phyloP scores from a whole-genome alignment of 2,329 filamentous ascomycete genomes.

The Didymella sp. region DNA sequence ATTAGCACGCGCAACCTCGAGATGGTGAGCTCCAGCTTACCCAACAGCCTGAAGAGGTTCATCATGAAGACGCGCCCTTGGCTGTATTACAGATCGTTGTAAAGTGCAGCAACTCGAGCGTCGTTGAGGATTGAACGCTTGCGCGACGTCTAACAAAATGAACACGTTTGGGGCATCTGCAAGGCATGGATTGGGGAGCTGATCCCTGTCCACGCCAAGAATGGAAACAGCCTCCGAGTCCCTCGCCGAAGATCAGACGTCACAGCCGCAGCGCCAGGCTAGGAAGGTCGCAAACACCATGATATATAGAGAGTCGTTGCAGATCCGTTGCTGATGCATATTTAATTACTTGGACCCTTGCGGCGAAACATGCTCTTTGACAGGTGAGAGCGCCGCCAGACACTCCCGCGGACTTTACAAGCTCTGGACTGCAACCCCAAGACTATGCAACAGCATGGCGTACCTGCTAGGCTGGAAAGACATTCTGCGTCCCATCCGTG shows the following conservation, averaged over 20 bases:
- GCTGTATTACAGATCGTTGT: slow-evolving; percentile 26
- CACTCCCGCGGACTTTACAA: slow-evolving; percentile 1
- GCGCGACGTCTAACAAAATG: slow-evolving; percentile 40
- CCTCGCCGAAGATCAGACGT: slow-evolving; percentile 30
- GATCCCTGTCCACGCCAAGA: slow-evolving; percentile 37
- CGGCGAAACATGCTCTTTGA: background rate
- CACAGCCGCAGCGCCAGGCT: slow-evolving; percentile 19
- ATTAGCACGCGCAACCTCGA: slow-evolving; percentile 36
- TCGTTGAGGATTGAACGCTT: slow-evolving; percentile 17
- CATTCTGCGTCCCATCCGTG: slow-evolving; percentile 49
- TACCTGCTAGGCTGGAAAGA: slow-evolving; percentile 48
- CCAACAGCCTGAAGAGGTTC: slow-evolving; percentile 74
- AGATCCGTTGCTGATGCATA: background rate
- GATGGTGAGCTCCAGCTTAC: slow-evolving; percentile 52
- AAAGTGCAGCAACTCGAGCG: slow-evolving; percentile 25
- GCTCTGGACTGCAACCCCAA: background rate
- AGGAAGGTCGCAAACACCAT: background rate
- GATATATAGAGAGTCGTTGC: background rate
- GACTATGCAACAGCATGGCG: slow-evolving; percentile 26
- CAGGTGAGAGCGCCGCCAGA: background rate
- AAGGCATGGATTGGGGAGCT: slow-evolving; percentile 33
- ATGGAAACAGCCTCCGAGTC: slow-evolving; percentile 22
- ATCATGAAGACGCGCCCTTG: slow-evolving; percentile 55
- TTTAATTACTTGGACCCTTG: background rate
- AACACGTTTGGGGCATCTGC: slow-evolving; percentile 47